Evolutionary conservation across 805 yeast species (phyloP).

Genomic region (Metschnikowia lochheadii): DNA sequence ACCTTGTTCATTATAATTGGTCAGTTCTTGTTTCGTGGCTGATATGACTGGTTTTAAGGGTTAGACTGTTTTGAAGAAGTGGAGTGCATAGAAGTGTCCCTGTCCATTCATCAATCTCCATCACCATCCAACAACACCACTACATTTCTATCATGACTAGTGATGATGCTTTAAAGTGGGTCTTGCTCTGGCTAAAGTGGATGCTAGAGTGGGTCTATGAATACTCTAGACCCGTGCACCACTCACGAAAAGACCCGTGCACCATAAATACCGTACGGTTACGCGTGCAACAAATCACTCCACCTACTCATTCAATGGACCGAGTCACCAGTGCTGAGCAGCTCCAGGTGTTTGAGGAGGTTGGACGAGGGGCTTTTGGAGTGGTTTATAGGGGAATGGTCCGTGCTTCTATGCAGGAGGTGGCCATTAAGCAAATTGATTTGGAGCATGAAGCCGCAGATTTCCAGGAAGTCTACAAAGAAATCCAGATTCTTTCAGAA

Average conservation of each 20-base stretch:
- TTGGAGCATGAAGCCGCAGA: constrained; percentile 62
- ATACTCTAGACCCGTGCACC: background rate
- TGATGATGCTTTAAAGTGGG: too few relatives aligned
- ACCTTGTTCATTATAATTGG: too few relatives aligned
- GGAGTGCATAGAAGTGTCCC: too few relatives aligned
- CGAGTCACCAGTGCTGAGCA: constrained; percentile 33
- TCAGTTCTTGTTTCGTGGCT: too few relatives aligned
- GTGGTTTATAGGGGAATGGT: constrained; percentile 65
- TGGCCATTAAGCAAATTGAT: constrained; percentile 66
- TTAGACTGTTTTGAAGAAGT: too few relatives aligned
- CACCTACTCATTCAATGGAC: constrained; percentile 5
- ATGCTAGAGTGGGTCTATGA: too few relatives aligned
- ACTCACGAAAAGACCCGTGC: background rate
- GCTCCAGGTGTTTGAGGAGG: constrained; percentile 45
- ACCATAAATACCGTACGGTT: background rate
- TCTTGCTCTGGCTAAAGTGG: too few relatives aligned
- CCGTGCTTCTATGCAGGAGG: constrained; percentile 38
- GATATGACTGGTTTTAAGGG: too few relatives aligned
- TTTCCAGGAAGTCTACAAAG: constrained; percentile 67
- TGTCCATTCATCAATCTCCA: too few relatives aligned
- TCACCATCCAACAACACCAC: too few relatives aligned
- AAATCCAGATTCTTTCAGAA: constrained; percentile 63
- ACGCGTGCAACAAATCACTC: background rate
- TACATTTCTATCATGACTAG: too few relatives aligned
- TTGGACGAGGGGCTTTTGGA: constrained; percentile 79